Percentiles rank a stretch among this genome's conserved stretches.
phyloP scores from a whole-genome alignment of 1,139 yeast genomes.

The Suhomyces bokatorum region DNA sequence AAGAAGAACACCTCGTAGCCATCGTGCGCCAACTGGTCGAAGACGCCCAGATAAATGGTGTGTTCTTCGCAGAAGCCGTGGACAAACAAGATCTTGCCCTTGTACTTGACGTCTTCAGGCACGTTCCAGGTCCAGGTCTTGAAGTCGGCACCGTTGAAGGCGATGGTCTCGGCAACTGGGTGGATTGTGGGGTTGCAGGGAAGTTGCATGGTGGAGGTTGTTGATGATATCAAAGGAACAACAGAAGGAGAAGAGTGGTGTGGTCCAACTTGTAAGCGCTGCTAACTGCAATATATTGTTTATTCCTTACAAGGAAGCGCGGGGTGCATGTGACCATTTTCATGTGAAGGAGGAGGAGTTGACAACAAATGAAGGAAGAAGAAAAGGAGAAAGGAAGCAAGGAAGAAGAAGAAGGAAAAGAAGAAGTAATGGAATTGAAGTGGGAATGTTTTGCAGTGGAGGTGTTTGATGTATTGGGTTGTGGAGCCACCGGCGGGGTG shows the following conservation, averaged over 20 bases:
- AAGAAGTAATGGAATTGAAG: too few species aligned
- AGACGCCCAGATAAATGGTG: slow-evolving; percentile 52
- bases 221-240: neutral
- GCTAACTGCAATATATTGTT: too few species aligned
- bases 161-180: slow-evolving; percentile 32
- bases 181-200: slow-evolving; percentile 40
- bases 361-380: too few species aligned
- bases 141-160: slow-evolving; percentile 40
- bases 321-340: too few species aligned
- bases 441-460: too few species aligned
- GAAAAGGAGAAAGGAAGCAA: too few species aligned
- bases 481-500: too few species aligned
- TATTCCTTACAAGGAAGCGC: too few species aligned
- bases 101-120: slow-evolving; percentile 35
- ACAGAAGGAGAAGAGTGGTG: neutral
- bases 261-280: too few species aligned
- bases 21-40: slow-evolving; percentile 53
- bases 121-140: slow-evolving; percentile 43
- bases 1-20: slow-evolving; percentile 79
- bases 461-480: too few species aligned
- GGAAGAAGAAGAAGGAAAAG: too few species aligned
- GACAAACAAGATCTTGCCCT: slow-evolving; percentile 62
- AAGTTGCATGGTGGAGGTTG: slow-evolving; percentile 12
- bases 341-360: too few species aligned
- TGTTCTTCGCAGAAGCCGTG: slow-evolving; percentile 84